Evolutionary conservation across 2,329 filamentous ascomycete species (phyloP).

Genomic region (Colletotrichum tropicicola): DNA sequence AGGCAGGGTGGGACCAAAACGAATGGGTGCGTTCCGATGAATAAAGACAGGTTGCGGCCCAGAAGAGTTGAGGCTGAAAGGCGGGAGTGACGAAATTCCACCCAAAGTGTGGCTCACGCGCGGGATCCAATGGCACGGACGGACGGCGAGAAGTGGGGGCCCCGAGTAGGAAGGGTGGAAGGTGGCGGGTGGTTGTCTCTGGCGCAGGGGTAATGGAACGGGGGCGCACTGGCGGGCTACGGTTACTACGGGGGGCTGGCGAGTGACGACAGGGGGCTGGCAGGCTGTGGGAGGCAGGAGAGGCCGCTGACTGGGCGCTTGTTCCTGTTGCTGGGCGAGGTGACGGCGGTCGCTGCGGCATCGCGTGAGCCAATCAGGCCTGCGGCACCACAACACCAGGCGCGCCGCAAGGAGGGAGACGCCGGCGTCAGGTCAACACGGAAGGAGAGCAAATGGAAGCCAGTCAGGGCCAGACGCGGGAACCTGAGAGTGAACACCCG

Average conservation of each 20-base stretch:
- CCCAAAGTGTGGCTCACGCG: conserved; percentile 11
- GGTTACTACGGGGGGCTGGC: conserved; percentile 1
- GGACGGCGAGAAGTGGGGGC: neutral
- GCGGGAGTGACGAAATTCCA: conserved; percentile 15
- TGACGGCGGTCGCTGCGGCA: conserved; percentile 8
- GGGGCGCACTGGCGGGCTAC: neutral
- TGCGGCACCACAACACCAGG: conserved; percentile 1
- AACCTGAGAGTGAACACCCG: neutral
- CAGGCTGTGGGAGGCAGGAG: conserved; percentile 13
- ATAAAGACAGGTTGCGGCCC: conserved; percentile 18
- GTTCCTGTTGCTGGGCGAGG: conserved; percentile 29
- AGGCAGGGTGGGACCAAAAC: neutral
- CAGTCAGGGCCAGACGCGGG: too few species aligned
- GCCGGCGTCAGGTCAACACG: conserved; percentile 23
- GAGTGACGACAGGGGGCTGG: conserved; percentile 9
- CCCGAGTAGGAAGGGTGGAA: neutral
- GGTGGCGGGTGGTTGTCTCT: conserved; percentile 17
- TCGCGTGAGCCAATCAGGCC: conserved; percentile 27
- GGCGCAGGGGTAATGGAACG: neutral
- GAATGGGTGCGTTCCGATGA: neutral
- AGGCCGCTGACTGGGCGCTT: conserved; percentile 20
- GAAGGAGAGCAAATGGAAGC: too few species aligned
- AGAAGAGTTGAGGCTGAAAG: conserved; percentile 18
- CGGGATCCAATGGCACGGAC: conserved; percentile 11
- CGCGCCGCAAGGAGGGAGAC: neutral